Conservation (phyloP, 345 rosid genomes). For the Garcia nutans region DNA sequence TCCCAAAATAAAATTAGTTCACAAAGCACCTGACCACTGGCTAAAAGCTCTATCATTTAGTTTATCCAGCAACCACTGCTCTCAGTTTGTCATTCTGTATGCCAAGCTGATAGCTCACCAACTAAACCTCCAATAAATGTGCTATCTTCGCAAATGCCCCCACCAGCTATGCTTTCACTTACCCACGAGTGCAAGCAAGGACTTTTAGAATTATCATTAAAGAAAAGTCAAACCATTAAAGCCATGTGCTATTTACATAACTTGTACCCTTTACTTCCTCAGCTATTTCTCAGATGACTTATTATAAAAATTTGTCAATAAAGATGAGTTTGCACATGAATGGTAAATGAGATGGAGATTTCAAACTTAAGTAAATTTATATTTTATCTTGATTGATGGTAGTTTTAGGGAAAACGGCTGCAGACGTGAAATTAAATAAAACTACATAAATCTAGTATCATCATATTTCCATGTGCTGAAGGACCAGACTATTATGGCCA, state of each 20-base stretch:
- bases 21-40: neutral
- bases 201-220: neutral
- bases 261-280: neutral
- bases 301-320: neutral
- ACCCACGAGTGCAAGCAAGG: neutral
- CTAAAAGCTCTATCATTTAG: neutral
- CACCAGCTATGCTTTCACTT: neutral
- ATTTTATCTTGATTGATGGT: neutral
- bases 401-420: neutral
- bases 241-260: neutral
- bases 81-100: neutral
- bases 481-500: neutral
- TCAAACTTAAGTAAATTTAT: neutral
- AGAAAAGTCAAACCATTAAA: neutral
- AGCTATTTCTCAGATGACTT: neutral
- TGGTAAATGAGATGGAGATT: neutral
- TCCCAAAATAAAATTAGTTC: conserved; percentile 1
- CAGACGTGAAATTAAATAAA: neutral
- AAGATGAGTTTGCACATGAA: conserved; percentile 2
- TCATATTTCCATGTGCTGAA: neutral
- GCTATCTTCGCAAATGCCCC: neutral
- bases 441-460: neutral
- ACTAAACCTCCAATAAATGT: neutral
- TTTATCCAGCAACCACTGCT: neutral
- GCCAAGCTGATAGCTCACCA: neutral